phyloP scores from a whole-genome alignment of 768 basidiomycete genomes.

The Lentinula lateritia region DNA sequence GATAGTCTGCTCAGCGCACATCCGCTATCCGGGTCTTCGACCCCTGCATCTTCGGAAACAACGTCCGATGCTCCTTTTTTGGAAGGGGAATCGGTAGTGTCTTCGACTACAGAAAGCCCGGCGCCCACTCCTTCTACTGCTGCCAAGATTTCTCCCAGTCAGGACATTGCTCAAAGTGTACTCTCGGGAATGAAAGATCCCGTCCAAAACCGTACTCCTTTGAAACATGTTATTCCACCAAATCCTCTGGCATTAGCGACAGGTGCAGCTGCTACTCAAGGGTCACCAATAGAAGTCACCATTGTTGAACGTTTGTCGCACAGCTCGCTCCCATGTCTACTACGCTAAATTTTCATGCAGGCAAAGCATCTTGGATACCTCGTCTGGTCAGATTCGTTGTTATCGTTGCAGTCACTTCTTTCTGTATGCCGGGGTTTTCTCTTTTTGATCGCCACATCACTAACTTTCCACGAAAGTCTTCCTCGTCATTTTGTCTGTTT shows the following conservation, averaged over 20 bases:
- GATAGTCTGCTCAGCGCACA: slow-evolving; percentile 46
- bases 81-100: slow-evolving; percentile 10
- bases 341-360: slow-evolving; percentile 27
- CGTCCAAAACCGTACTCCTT: slow-evolving; percentile 7
- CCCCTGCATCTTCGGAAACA: slow-evolving; percentile 10
- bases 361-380: slow-evolving; percentile 63
- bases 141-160: slow-evolving; percentile 24
- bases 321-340: neutral
- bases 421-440: slow-evolving; percentile 45
- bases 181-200: slow-evolving; percentile 26
- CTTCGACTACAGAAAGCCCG: slow-evolving; percentile 8
- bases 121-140: slow-evolving; percentile 18
- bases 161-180: slow-evolving; percentile 41
- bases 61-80: slow-evolving; percentile 13
- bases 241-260: slow-evolving; percentile 14
- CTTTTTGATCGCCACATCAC: neutral
- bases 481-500: slow-evolving; percentile 79
- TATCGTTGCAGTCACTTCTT: slow-evolving; percentile 48
- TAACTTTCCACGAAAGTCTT: slow-evolving; percentile 42
- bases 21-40: neutral
- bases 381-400: slow-evolving; percentile 60
- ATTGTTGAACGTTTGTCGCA: slow-evolving; percentile 69
- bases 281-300: slow-evolving; percentile 67
- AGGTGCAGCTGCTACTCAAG: slow-evolving; percentile 34
- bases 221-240: neutral